phyloP scores from a whole-genome alignment of 805 yeast species.

The Candida piceae region DNA sequence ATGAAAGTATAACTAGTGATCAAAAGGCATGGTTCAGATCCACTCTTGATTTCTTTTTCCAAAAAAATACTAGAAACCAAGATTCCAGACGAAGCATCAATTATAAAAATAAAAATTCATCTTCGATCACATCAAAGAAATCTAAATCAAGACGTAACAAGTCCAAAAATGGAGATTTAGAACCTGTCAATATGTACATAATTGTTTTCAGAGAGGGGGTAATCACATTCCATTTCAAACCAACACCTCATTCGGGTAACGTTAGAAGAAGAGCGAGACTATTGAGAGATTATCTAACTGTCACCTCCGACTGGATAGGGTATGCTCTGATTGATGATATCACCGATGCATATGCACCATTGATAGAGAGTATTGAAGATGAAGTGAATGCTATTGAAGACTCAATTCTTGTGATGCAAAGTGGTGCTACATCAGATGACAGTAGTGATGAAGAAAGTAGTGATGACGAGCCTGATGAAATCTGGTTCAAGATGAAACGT shows the following conservation, averaged over 20 bases:
- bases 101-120: background rate
- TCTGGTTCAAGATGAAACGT: slow-evolving; percentile 26
- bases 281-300: slow-evolving; percentile 80
- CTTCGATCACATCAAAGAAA: slow-evolving; percentile 19
- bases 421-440: slow-evolving; percentile 45
- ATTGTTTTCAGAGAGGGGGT: slow-evolving; percentile 90
- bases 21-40: slow-evolving; percentile 12
- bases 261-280: slow-evolving; percentile 91
- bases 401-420: slow-evolving; percentile 81
- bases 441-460: slow-evolving; percentile 38
- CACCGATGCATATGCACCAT: slow-evolving; percentile 95
- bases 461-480: slow-evolving; percentile 35
- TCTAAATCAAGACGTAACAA: slow-evolving; percentile 11
- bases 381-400: slow-evolving; percentile 96
- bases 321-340: slow-evolving; percentile 95
- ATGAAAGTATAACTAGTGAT: slow-evolving; percentile 13
- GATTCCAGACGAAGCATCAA: background rate
- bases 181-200: slow-evolving; percentile 88
- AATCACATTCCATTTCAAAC: slow-evolving; percentile 86
- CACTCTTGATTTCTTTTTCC: slow-evolving; percentile 4
- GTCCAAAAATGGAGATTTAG: slow-evolving; percentile 51
- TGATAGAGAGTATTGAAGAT: slow-evolving; percentile 89
- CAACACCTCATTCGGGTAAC: slow-evolving; percentile 94
- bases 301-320: slow-evolving; percentile 94
- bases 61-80: slow-evolving; percentile 1